These are phyloP conservation scores for Taxawa tesnikishii DNA, from an alignment of 2,329 filamentous ascomycete genomes.

Conservation along the genomic window DNA sequence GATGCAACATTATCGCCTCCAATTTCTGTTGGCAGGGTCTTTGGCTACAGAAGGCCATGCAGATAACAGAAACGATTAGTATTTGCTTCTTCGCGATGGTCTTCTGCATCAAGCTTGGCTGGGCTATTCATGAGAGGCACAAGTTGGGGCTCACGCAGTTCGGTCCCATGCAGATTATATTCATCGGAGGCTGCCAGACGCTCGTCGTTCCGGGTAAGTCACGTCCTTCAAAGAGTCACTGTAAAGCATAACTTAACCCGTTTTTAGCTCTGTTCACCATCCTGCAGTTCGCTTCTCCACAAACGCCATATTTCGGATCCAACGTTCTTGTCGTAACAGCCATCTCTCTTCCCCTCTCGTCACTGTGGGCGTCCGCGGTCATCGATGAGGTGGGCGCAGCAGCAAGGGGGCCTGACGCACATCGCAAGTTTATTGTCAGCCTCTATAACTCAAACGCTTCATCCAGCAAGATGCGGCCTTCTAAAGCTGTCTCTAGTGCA, in stretches of 20 bases:
- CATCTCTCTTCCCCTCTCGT: slow-evolving; percentile 53
- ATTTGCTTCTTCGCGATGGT: slow-evolving; percentile 52
- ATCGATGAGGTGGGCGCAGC: slow-evolving; percentile 10
- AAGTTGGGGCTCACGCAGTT: slow-evolving; percentile 47
- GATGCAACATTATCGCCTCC: slow-evolving; percentile 10
- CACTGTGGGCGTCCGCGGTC: slow-evolving; percentile 47
- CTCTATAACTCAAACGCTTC: neutral
- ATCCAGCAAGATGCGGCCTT: neutral
- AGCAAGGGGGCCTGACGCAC: slow-evolving; percentile 6
- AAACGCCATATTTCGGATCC: slow-evolving; percentile 41
- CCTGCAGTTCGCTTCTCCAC: slow-evolving; percentile 37
- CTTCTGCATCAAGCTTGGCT: slow-evolving; percentile 49
- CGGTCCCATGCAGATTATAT: slow-evolving; percentile 54
- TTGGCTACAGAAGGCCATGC: slow-evolving; percentile 10
- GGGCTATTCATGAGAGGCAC: slow-evolving; percentile 43
- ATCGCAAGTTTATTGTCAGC: slow-evolving; percentile 8
- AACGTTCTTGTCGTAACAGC: slow-evolving; percentile 46
- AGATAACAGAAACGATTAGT: slow-evolving; percentile 41
- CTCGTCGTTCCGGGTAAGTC: slow-evolving; percentile 50
- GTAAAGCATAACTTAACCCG: slow-evolving; percentile 7
- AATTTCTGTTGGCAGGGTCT: slow-evolving; percentile 9
- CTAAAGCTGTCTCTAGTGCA: slow-evolving; percentile 1
- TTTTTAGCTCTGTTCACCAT: slow-evolving; percentile 46
- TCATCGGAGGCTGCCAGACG: slow-evolving; percentile 56
- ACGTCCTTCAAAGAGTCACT: slow-evolving; percentile 1